Conservation (phyloP, 768 basidiomycete species). For the Lentinula sp. region DNA sequence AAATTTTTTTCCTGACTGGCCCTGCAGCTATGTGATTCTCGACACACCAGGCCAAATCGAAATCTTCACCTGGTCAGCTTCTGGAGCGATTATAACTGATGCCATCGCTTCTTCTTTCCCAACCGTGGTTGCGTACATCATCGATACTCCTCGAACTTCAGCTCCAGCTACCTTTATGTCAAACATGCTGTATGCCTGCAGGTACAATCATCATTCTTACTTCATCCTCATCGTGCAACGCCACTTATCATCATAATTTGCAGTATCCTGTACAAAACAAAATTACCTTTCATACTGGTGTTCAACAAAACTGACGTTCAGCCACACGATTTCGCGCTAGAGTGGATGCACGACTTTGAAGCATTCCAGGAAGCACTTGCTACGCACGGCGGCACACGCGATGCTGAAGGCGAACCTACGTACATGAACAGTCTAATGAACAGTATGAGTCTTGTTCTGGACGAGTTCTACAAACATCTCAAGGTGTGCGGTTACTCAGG, state of each 20-base stretch:
- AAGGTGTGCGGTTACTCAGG: conserved; percentile 46
- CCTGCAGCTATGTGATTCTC: conserved; percentile 77
- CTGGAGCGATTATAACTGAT: conserved; percentile 97
- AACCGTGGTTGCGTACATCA: conserved; percentile 92
- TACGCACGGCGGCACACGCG: conserved; percentile 56
- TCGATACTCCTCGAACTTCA: conserved; percentile 93
- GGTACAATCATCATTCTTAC: conserved; percentile 32
- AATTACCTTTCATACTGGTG: conserved; percentile 92
- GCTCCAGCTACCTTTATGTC: conserved; percentile 99
- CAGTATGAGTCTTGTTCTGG: conserved; percentile 95
- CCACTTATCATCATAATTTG: not conserved
- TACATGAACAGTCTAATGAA: conserved; percentile 99
- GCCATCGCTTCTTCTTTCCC: conserved; percentile 91
- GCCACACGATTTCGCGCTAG: conserved; percentile 84
- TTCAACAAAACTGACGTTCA: conserved; percentile 98
- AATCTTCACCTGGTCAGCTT: conserved; percentile 99
- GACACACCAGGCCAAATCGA: conserved; percentile 99
- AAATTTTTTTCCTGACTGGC: not conserved
- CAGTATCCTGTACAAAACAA: conserved; percentile 97
- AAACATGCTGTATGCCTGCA: conserved; percentile 99
- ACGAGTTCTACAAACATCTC: conserved; percentile 96
- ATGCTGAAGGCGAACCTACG: conserved; percentile 85
- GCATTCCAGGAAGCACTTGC: conserved; percentile 86
- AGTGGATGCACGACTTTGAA: conserved; percentile 99
- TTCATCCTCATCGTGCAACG: not conserved